phyloP scores from a whole-genome alignment of 805 yeast species.

The Saturnispora serradocipensis region DNA sequence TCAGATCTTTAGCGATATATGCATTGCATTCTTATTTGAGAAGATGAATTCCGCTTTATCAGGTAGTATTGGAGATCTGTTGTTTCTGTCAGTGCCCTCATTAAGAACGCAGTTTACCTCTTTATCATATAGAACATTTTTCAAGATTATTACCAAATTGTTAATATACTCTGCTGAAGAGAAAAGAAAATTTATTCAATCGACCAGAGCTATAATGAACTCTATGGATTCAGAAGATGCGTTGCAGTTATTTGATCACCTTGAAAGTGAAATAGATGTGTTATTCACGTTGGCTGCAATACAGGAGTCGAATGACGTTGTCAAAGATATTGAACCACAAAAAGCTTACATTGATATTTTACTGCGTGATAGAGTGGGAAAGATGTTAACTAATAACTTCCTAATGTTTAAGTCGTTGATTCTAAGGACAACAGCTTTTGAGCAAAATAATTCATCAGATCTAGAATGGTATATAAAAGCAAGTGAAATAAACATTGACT shows the following conservation, averaged over 20 bases:
- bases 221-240: constrained; percentile 64
- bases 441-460: constrained; percentile 8
- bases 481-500: constrained; percentile 62
- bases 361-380: constrained; percentile 30
- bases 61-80: constrained; percentile 31
- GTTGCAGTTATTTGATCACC: constrained; percentile 15
- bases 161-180: constrained; percentile 61
- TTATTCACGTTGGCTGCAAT: constrained; percentile 9
- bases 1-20: constrained; percentile 53
- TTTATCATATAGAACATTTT: constrained; percentile 58
- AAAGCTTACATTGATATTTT: constrained; percentile 21
- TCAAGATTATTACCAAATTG: constrained; percentile 51
- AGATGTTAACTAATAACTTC: constrained; percentile 34
- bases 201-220: constrained; percentile 55
- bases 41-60: constrained; percentile 35
- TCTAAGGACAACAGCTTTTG: constrained; percentile 16
- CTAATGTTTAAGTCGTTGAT: constrained; percentile 34
- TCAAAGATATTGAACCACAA: constrained; percentile 36
- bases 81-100: constrained; percentile 61
- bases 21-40: constrained; percentile 54
- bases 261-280: constrained; percentile 7
- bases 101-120: constrained; percentile 65
- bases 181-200: constrained; percentile 45
- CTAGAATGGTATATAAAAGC: constrained; percentile 57
- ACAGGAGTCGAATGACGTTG: constrained; percentile 29